Evolutionary conservation across 2,329 filamentous ascomycete genomes (phyloP).

Genomic region (Trematosphaeria pertusa): DNA sequence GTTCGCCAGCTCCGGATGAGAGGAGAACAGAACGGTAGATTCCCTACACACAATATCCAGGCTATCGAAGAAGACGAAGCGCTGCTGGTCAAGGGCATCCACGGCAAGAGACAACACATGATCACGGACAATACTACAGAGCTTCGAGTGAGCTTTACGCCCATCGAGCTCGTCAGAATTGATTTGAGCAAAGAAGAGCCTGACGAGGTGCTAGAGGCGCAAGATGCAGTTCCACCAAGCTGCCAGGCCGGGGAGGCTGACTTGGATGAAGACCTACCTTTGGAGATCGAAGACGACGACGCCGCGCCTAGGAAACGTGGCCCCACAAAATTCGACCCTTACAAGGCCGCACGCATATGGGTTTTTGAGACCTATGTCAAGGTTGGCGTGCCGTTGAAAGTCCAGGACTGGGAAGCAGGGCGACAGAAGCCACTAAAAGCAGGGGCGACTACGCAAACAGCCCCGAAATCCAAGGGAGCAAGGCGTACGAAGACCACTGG

Average conservation of each 20-base stretch:
- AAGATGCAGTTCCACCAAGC: slow-evolving; percentile 18
- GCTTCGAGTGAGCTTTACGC: slow-evolving; percentile 78
- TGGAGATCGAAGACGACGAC: slow-evolving; percentile 41
- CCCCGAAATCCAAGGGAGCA: slow-evolving; percentile 27
- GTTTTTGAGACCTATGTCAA: slow-evolving; percentile 69
- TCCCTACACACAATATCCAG: slow-evolving; percentile 40
- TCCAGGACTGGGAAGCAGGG: slow-evolving; percentile 68
- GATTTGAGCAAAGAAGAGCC: slow-evolving; percentile 77
- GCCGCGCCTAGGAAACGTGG: slow-evolving; percentile 53
- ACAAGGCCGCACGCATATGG: slow-evolving; percentile 71
- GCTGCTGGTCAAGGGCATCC: slow-evolving; percentile 69
- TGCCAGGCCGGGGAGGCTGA: slow-evolving; percentile 31
- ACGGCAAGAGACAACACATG: slow-evolving; percentile 71
- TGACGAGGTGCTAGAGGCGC: slow-evolving; percentile 71
- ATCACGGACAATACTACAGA: slow-evolving; percentile 79
- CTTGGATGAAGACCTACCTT: slow-evolving; percentile 41
- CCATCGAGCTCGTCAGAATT: slow-evolving; percentile 77
- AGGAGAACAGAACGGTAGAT: slow-evolving; percentile 27
- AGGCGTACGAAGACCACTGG: slow-evolving; percentile 29
- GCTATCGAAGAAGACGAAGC: slow-evolving; percentile 57
- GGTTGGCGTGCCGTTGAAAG: slow-evolving; percentile 68
- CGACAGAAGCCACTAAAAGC: slow-evolving; percentile 30
- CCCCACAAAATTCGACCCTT: slow-evolving; percentile 67
- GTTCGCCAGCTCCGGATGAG: slow-evolving; percentile 61
- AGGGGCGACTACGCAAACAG: slow-evolving; percentile 27